phyloP scores from a whole-genome alignment of 345 rosid species.

The Aquilaria malaccensis region DNA sequence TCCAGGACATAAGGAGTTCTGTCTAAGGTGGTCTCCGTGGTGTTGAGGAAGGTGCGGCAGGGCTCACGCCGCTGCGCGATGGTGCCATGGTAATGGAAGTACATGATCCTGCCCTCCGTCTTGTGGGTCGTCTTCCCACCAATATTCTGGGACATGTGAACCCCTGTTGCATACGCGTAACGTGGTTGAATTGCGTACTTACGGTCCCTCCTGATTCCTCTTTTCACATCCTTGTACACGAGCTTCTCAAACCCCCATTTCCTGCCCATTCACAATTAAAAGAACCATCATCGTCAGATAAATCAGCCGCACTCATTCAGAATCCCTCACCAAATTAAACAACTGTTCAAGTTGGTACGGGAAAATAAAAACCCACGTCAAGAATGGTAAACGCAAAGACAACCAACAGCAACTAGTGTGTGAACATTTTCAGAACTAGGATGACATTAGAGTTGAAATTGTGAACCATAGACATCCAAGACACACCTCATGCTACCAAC shows the following conservation, averaged over 20 bases:
- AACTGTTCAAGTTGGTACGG: too few species aligned
- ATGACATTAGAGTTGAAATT: background rate
- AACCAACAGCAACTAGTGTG: too few species aligned
- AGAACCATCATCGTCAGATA: background rate
- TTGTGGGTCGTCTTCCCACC: conserved; percentile 57
- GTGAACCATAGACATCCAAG: background rate
- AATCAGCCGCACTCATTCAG: background rate
- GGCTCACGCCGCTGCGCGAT: conserved; percentile 70
- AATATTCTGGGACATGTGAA: conserved; percentile 86
- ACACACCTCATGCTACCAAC: background rate
- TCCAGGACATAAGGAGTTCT: conserved; percentile 63
- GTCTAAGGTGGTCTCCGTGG: conserved; percentile 34
- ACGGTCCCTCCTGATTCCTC: conserved; percentile 66
- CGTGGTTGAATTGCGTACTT: conserved; percentile 83
- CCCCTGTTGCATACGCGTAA: conserved; percentile 65
- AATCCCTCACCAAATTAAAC: background rate
- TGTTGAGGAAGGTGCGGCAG: conserved; percentile 48
- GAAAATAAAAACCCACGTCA: background rate
- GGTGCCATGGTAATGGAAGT: conserved; percentile 89
- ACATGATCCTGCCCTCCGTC: conserved; percentile 48
- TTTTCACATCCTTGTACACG: conserved; percentile 67
- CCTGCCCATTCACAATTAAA: conserved; percentile 27
- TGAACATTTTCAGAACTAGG: background rate
- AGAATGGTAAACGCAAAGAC: too few species aligned
- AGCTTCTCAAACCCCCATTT: conserved; percentile 96